These are phyloP conservation scores for Parastagonospora avenae DNA, from an alignment of 2,329 filamentous ascomycete genomes.

Conservation along the genomic window DNA sequence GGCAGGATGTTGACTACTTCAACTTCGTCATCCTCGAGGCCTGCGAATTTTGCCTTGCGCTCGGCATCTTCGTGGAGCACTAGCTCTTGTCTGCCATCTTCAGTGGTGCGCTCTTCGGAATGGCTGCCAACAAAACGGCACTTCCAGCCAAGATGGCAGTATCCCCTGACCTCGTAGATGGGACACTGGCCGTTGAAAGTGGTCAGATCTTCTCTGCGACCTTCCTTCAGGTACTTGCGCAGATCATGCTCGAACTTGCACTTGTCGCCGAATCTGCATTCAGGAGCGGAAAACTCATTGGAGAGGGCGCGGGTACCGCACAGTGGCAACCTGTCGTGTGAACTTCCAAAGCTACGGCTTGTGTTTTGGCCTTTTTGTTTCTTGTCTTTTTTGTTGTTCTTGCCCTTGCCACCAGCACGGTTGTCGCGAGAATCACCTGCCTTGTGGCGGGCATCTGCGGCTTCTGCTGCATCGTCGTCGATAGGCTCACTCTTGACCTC, in stretches of 20 bases:
- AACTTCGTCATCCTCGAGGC: slow-evolving; percentile 52
- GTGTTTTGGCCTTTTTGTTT: slow-evolving; percentile 81
- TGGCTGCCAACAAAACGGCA: slow-evolving; percentile 90
- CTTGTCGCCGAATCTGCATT: slow-evolving; percentile 77
- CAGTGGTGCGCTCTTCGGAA: slow-evolving; percentile 76
- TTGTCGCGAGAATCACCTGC: slow-evolving; percentile 41
- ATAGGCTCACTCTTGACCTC: slow-evolving; percentile 35
- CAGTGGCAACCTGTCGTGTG: slow-evolving; percentile 75
- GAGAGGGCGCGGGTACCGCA: slow-evolving; percentile 74
- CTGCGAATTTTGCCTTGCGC: slow-evolving; percentile 53
- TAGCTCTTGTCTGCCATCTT: slow-evolving; percentile 83
- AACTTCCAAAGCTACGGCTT: slow-evolving; percentile 78
- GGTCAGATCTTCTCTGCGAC: slow-evolving; percentile 78
- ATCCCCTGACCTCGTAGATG: slow-evolving; percentile 75
- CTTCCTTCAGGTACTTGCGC: slow-evolving; percentile 80
- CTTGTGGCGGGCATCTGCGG: slow-evolving; percentile 55
- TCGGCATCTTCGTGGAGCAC: slow-evolving; percentile 67
- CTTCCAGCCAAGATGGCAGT: slow-evolving; percentile 87
- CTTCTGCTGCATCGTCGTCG: slow-evolving; percentile 65
- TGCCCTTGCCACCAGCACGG: slow-evolving; percentile 46
- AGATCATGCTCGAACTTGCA: slow-evolving; percentile 86
- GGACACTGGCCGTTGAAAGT: slow-evolving; percentile 82
- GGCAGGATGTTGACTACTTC: slow-evolving; percentile 78
- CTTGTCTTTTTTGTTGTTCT: slow-evolving; percentile 63
- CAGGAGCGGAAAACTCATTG: slow-evolving; percentile 78